Evolutionary conservation across 73 alveolate genomes (phyloP).

Genomic region (Durusdinium trenchii): DNA sequence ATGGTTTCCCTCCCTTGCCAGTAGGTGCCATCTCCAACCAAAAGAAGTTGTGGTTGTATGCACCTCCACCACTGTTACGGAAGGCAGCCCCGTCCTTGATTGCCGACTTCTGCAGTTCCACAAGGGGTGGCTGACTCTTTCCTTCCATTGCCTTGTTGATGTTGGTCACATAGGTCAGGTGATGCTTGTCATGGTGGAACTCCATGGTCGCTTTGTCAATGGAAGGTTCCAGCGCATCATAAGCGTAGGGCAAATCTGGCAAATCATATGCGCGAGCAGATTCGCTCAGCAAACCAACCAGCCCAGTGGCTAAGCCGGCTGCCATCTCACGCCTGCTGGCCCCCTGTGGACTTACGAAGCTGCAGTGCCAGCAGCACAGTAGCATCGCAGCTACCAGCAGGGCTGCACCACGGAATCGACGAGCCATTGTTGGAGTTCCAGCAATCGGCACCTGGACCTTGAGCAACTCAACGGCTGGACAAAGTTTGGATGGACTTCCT

Average conservation of each 20-base stretch:
- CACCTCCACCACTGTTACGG: constrained; percentile 96
- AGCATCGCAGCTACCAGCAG: constrained; percentile 38
- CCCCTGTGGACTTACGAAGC: constrained; percentile 27
- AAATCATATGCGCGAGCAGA: constrained; percentile 73
- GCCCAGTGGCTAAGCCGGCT: constrained; percentile 65
- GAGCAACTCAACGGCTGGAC: no score
- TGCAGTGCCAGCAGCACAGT: constrained; percentile 9
- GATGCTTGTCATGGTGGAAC: constrained; percentile 95
- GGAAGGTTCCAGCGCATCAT: constrained; percentile 96
- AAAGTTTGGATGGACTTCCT: not conserved
- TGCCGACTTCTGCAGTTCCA: constrained; percentile 91
- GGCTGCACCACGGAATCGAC: constrained; percentile 70
- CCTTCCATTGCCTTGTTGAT: constrained; percentile 91
- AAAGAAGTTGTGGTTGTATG: constrained; percentile 96
- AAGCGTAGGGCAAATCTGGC: constrained; percentile 96
- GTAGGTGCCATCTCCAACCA: constrained; percentile 96
- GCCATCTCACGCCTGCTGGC: constrained; percentile 65
- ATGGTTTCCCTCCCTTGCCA: constrained; percentile 96
- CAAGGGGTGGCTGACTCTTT: constrained; percentile 89
- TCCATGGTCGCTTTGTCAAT: constrained; percentile 96
- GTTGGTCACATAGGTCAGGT: constrained; percentile 74
- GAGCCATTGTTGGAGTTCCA: no score
- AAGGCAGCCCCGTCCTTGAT: constrained; percentile 95
- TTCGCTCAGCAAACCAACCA: constrained; percentile 70
- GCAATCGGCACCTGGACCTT: no score